Evolutionary conservation across 768 basidiomycete genomes (phyloP).

Genomic region (Rhodotorula paludigena): DNA sequence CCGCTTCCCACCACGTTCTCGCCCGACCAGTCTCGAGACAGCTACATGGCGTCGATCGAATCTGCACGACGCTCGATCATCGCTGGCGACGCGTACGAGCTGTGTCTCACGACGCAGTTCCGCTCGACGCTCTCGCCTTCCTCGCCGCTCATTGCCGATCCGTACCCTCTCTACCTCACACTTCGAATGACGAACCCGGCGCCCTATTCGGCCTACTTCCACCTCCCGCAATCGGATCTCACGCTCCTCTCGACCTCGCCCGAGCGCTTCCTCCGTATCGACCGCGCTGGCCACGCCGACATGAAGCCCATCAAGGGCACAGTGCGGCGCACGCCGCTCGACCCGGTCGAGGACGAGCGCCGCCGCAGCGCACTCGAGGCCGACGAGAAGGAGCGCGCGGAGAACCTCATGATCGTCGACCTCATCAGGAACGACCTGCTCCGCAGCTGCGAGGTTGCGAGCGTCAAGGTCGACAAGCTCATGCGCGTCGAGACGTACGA

Average conservation of each 20-base stretch:
- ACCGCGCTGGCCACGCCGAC: conserved; percentile 64
- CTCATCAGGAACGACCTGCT: conserved; percentile 89
- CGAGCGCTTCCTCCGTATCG: conserved; percentile 78
- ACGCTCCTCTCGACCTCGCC: conserved; percentile 81
- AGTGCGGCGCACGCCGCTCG: conserved; percentile 51
- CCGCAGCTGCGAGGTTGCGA: conserved; percentile 65
- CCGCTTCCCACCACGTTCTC: not conserved
- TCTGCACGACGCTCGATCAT: conserved; percentile 65
- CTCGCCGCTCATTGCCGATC: conserved; percentile 53
- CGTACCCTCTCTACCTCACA: conserved; percentile 46
- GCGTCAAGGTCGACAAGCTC: conserved; percentile 76
- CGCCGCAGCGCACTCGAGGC: conserved; percentile 55
- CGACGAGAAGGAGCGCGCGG: conserved; percentile 78
- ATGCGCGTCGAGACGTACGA: conserved; percentile 85
- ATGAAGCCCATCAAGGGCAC: conserved; percentile 95
- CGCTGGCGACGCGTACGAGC: conserved; percentile 86
- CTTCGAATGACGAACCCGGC: conserved; percentile 77
- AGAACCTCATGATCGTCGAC: conserved; percentile 98
- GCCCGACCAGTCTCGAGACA: conserved; percentile 13
- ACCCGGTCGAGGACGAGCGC: conserved; percentile 61
- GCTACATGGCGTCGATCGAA: conserved; percentile 66
- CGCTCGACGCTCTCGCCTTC: conserved; percentile 35
- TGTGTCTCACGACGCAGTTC: conserved; percentile 64
- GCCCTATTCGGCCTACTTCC: conserved; percentile 69
- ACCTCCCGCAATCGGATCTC: conserved; percentile 15